These are phyloP conservation scores for Cladorrhinum sp. DNA, from an alignment of 2,329 filamentous ascomycete species.

Conservation along the genomic window DNA sequence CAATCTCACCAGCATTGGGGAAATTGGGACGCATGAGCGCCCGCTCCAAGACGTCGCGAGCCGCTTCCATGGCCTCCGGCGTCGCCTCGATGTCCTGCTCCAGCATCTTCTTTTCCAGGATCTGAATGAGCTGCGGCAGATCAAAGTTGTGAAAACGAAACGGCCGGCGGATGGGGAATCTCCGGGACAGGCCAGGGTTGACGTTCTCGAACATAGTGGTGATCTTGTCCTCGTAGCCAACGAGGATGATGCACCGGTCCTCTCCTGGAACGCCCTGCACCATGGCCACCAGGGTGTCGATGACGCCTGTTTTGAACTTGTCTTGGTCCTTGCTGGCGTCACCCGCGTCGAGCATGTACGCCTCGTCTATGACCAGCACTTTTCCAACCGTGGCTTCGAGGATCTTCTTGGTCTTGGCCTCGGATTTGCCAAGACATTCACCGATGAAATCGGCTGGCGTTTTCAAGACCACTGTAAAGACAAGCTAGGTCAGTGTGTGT, in stretches of 20 bases:
- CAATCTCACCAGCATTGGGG: constrained; percentile 61
- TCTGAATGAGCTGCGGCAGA: constrained; percentile 46
- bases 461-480: constrained; percentile 49
- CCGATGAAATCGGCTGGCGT: constrained; percentile 60
- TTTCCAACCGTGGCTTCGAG: constrained; percentile 55
- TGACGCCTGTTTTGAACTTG: constrained; percentile 49
- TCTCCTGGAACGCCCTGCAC: constrained; percentile 59
- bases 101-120: constrained; percentile 54
- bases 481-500: no score
- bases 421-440: constrained; percentile 50
- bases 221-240: constrained; percentile 61
- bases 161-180: constrained; percentile 54
- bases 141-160: constrained; percentile 60
- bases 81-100: constrained; percentile 45
- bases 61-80: constrained; percentile 42
- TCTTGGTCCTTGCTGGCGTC: constrained; percentile 29
- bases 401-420: constrained; percentile 57
- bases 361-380: constrained; percentile 63
- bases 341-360: constrained; percentile 48
- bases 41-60: constrained; percentile 47
- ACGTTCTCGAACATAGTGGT: constrained; percentile 57
- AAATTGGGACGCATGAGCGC: constrained; percentile 55
- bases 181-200: constrained; percentile 56
- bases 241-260: constrained; percentile 59
- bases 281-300: constrained; percentile 61